Conservation (phyloP, 352 stramenopile genomes). For the Blastocystis sp. region DNA sequence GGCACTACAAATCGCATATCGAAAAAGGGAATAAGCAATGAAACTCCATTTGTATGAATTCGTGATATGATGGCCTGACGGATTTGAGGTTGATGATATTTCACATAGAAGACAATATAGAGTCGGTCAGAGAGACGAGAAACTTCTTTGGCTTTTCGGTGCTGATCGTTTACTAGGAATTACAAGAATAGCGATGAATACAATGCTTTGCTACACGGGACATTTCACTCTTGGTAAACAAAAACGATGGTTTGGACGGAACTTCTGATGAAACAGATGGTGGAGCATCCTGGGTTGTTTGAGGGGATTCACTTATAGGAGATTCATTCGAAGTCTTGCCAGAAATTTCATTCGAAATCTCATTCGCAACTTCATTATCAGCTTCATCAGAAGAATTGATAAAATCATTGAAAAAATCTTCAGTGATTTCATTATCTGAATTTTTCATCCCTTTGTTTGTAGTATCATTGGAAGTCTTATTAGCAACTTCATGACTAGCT, state of each 20-base stretch:
- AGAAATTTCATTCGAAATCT: neutral
- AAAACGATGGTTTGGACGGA: neutral
- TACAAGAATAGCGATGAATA: neutral
- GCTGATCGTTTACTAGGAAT: constrained; percentile 51
- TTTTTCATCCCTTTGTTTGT: neutral
- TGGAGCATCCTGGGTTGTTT: neutral
- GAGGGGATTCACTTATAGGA: neutral
- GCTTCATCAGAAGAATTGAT: neutral
- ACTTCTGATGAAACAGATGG: neutral
- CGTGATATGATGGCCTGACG: neutral
- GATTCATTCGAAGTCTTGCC: neutral
- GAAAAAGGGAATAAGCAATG: constrained; percentile 42
- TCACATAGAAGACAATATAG: constrained; percentile 20
- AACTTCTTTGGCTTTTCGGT: constrained; percentile 9
- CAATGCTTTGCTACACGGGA: neutral
- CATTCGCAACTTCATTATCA: neutral
- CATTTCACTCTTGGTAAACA: neutral
- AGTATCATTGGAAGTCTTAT: neutral
- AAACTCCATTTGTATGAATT: constrained; percentile 37
- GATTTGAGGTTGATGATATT: constrained; percentile 8
- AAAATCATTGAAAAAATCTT: neutral
- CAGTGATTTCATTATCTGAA: neutral
- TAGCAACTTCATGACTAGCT: neutral
- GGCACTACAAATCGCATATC: constrained; percentile 5
- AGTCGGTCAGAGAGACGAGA: neutral